Conservation (phyloP, 140 eudicot genomes). For the Ambrosia hybrid region DNA sequence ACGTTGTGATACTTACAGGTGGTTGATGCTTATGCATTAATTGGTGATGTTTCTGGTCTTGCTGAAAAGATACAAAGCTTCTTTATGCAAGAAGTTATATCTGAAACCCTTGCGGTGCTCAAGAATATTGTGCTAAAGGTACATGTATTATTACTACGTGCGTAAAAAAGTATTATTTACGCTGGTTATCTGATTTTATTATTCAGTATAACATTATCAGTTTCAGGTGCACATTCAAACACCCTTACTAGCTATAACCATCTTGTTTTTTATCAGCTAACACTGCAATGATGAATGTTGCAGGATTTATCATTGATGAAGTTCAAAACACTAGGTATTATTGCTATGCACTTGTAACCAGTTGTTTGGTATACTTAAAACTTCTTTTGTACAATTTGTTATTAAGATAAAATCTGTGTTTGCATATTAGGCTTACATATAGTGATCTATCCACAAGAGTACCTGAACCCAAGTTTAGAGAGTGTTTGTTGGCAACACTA, state of each 20-base stretch:
- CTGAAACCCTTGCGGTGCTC: conserved; percentile 73
- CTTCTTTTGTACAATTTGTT: neutral
- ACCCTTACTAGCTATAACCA: conserved; percentile 4
- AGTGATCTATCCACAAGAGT: conserved; percentile 82
- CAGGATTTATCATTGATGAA: conserved; percentile 54
- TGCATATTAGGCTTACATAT: conserved; percentile 74
- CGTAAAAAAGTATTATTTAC: conserved; percentile 2
- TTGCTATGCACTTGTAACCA: conserved; percentile 16
- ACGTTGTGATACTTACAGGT: conserved; percentile 51
- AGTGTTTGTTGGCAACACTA: conserved; percentile 74
- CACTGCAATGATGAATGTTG: conserved; percentile 30
- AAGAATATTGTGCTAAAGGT: conserved; percentile 73
- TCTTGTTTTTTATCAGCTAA: conserved; percentile 13
- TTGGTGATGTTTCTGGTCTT: conserved; percentile 96
- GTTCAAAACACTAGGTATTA: conserved; percentile 53
- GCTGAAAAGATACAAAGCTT: conserved; percentile 97
- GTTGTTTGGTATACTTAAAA: conserved; percentile 18
- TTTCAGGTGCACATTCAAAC: conserved; percentile 4
- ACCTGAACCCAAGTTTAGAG: conserved; percentile 90
- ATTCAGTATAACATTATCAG: conserved; percentile 13
- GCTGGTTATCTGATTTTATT: conserved; percentile 18
- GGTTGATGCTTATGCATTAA: conserved; percentile 97
- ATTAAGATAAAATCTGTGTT: neutral
- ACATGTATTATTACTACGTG: conserved; percentile 8
- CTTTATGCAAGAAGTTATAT: conserved; percentile 94